Conservation (phyloP, 2,329 filamentous ascomycete species). For the Ascochyta clinopodiicola region DNA sequence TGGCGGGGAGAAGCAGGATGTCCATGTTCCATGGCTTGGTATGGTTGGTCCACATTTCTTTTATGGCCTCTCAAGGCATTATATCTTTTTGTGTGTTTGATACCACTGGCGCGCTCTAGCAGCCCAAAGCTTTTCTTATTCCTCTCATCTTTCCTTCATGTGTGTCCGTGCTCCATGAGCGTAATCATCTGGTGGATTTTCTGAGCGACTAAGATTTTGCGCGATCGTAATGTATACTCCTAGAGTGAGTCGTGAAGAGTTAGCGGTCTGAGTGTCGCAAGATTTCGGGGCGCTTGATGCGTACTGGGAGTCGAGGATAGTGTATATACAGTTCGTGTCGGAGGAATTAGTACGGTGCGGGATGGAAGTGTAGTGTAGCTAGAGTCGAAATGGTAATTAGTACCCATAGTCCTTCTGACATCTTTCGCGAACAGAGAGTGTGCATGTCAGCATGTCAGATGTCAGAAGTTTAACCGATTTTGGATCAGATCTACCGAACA, state of each 20-base stretch:
- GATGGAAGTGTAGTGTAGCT: slow-evolving; percentile 1
- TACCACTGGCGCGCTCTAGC: slow-evolving; percentile 20
- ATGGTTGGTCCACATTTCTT: slow-evolving; percentile 5
- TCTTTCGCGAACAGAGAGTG: background rate
- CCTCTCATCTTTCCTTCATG: slow-evolving; percentile 11
- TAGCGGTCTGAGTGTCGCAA: background rate
- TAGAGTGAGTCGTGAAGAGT: slow-evolving; percentile 12
- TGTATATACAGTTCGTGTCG: slow-evolving; percentile 6
- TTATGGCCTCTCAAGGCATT: slow-evolving; percentile 1
- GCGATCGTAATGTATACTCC: slow-evolving; percentile 22
- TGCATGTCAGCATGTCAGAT: background rate
- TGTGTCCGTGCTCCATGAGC: slow-evolving; percentile 13
- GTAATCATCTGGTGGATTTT: slow-evolving; percentile 11
- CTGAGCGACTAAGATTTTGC: slow-evolving; percentile 1
- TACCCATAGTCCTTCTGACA: background rate
- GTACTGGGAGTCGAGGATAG: background rate
- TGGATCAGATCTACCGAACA: background rate
- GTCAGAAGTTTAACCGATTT: background rate
- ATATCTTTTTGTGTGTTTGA: slow-evolving; percentile 19
- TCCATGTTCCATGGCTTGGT: background rate
- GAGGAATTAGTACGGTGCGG: background rate
- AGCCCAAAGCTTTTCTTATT: slow-evolving; percentile 19
- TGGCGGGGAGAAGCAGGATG: background rate
- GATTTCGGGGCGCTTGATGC: slow-evolving; percentile 12
- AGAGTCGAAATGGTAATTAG: slow-evolving; percentile 5